phyloP scores from a whole-genome alignment of 345 rosid genomes.

The Physaria fendleri region DNA sequence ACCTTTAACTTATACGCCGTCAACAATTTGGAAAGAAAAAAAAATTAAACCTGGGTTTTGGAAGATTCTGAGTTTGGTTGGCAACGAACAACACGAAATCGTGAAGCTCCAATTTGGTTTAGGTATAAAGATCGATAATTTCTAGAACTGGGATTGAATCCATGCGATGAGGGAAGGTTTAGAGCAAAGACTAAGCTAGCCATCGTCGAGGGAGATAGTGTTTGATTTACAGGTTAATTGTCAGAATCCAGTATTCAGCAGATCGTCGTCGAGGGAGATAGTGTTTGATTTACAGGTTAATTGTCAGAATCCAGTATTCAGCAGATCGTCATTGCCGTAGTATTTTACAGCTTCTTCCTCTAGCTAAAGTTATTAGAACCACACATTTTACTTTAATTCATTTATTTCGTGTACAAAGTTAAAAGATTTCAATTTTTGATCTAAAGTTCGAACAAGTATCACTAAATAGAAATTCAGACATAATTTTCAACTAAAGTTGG shows the following conservation, averaged over 20 bases:
- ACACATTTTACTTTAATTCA: too few species aligned
- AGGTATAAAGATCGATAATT: conserved; percentile 13
- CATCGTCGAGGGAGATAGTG: not conserved
- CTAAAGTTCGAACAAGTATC: too few species aligned
- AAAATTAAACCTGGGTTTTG: conserved; percentile 14
- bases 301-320: not conserved
- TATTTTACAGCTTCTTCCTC: conserved; percentile 2
- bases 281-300: too few species aligned
- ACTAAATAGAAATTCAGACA: too few species aligned
- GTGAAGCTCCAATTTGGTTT: conserved; percentile 6
- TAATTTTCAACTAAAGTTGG: too few species aligned
- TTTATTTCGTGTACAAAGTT: too few species aligned
- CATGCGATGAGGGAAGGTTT: conserved; percentile 13
- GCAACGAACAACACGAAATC: conserved; percentile 22
- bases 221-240: too few species aligned
- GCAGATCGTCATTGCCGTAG: conserved; percentile 6
- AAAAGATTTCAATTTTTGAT: too few species aligned
- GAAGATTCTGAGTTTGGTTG: conserved; percentile 24
- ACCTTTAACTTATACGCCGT: not conserved
- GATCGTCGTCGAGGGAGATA: conserved; percentile 3
- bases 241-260: not conserved
- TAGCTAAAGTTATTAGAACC: too few species aligned
- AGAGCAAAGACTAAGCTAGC: conserved; percentile 18
- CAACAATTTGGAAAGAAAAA: not conserved
- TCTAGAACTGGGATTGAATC: conserved; percentile 5